Base-by-base conservation (phyloP, 2,329 filamentous ascomycete species). In the Chrysoporthe austroafricana region DNA sequence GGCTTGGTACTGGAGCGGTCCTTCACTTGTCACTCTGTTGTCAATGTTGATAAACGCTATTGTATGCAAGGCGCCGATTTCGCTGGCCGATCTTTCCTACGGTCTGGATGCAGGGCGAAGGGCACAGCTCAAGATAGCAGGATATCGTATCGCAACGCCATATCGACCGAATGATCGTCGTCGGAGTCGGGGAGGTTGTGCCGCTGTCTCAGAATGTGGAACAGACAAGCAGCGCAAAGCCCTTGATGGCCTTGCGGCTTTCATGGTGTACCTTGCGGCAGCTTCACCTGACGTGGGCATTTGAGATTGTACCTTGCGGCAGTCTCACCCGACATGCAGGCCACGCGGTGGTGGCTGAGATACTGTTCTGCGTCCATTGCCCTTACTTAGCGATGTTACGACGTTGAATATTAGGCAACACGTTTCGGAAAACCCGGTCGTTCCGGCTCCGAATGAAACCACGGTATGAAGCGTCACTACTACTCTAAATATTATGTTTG, bases 171-270 rank as follows among this genome's bases (percentile, higher is more conserved):
- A 32, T 26, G 14, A 52, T 32, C 9, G 50, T 34, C 11, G 21
- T 54, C 50, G 21, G 50, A 54, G 26, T 54, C 26, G 21, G 26
- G 13, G 18, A 26, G 54, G 54, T n/a, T 57, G 16, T 57, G 18
- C 54, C 54, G 54, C 6, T 57, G 54, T 57, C 54, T 57, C 54
- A 57, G 32, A 57, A 21, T 57, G 32, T 57, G 54, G 54, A 57
- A 57, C 54, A 57, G 16, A 52, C 11, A 54, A 21, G 21, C 21
- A 32, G 48, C 48, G 48, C 13, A 11, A 52, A 26, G 48, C 48
- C 48, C 48, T 14, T 52, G 48, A 3, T 32, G 48, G 21, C n/a
- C 48, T 16, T 32, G 16, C 26, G 7, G 16, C 7, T 32, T 54
- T 11, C 13, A 14, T 4, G 26, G 50, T 1, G 21, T 34, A 14